phyloP scores from a whole-genome alignment of 805 yeast species.

The Lachancea dasiensis region DNA sequence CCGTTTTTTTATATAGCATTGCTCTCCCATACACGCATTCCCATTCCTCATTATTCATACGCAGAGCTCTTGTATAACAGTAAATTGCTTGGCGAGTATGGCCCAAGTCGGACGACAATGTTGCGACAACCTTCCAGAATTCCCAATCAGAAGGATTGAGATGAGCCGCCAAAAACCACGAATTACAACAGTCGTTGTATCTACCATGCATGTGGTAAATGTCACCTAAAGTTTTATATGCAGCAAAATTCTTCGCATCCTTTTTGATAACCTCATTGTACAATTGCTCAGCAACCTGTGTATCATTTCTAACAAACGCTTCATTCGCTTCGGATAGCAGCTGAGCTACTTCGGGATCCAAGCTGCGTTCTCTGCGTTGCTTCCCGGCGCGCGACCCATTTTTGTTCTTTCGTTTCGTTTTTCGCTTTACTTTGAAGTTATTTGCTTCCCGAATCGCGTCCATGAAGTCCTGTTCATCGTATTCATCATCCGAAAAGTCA shows the following conservation, averaged over 20 bases:
- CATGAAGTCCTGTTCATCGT: slow-evolving; percentile 41
- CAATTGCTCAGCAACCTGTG: slow-evolving; percentile 50
- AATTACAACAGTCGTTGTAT: slow-evolving; percentile 64
- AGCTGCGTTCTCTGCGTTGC: slow-evolving; percentile 36
- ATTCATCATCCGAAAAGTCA: slow-evolving; percentile 35
- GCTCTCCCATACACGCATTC: slow-evolving; percentile 61
- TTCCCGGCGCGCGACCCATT: slow-evolving; percentile 24
- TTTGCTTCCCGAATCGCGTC: slow-evolving; percentile 65
- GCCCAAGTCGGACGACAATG: slow-evolving; percentile 55
- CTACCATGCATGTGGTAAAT: slow-evolving; percentile 65
- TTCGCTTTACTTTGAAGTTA: slow-evolving; percentile 47
- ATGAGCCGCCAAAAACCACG: slow-evolving; percentile 80
- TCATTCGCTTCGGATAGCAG: slow-evolving; percentile 70
- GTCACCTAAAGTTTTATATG: slow-evolving; percentile 85
- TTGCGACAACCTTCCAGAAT: slow-evolving; percentile 76
- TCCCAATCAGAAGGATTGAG: slow-evolving; percentile 67
- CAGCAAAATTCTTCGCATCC: slow-evolving; percentile 73
- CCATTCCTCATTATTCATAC: slow-evolving; percentile 44
- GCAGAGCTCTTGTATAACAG: slow-evolving; percentile 64
- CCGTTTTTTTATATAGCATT: slow-evolving; percentile 56
- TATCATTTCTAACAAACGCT: slow-evolving; percentile 63
- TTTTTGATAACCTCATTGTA: slow-evolving; percentile 68
- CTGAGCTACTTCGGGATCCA: slow-evolving; percentile 68
- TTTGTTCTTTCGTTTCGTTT: slow-evolving; percentile 32
- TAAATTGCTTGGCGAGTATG: slow-evolving; percentile 71